Percentiles rank a stretch among this genome's conserved stretches.
Evolutionary conservation across 176 grass and related monocot genomes (phyloP).

Genomic region (Pharus latifolius): DNA sequence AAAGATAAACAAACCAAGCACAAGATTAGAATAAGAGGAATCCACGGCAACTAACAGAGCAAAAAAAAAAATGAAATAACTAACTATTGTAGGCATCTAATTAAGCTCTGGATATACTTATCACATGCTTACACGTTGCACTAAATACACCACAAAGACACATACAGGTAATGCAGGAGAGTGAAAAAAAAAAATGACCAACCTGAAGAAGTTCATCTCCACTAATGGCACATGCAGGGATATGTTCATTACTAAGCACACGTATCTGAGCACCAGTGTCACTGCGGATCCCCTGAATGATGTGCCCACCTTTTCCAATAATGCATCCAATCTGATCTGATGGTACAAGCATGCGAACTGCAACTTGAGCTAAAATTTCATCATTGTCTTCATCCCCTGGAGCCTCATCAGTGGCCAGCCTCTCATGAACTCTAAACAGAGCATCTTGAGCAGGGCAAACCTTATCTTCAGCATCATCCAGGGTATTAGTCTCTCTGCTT

Average conservation of each 20-base stretch:
- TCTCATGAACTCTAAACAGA: slow-evolving; percentile 83
- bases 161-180: background rate
- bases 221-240: slow-evolving; percentile 79
- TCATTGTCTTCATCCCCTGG: slow-evolving; percentile 53
- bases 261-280: slow-evolving; percentile 89
- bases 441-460: slow-evolving; percentile 90
- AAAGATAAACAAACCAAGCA: background rate
- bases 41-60: background rate
- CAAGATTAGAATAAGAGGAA: background rate
- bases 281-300: slow-evolving; percentile 73
- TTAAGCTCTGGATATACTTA: background rate
- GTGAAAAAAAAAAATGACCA: background rate
- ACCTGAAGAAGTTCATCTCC: slow-evolving; percentile 93
- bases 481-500: slow-evolving; percentile 62
- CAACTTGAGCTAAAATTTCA: slow-evolving; percentile 44
- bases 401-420: slow-evolving; percentile 52
- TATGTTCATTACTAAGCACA: slow-evolving; percentile 77
- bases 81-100: background rate
- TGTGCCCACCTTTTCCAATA: slow-evolving; percentile 90
- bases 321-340: slow-evolving; percentile 98
- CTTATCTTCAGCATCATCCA: slow-evolving; percentile 51
- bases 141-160: background rate
- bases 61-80: background rate
- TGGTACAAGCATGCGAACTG: slow-evolving; percentile 71
- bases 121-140: background rate